phyloP scores from a whole-genome alignment of 805 yeast species.

The Pichia sporocuriosa region DNA sequence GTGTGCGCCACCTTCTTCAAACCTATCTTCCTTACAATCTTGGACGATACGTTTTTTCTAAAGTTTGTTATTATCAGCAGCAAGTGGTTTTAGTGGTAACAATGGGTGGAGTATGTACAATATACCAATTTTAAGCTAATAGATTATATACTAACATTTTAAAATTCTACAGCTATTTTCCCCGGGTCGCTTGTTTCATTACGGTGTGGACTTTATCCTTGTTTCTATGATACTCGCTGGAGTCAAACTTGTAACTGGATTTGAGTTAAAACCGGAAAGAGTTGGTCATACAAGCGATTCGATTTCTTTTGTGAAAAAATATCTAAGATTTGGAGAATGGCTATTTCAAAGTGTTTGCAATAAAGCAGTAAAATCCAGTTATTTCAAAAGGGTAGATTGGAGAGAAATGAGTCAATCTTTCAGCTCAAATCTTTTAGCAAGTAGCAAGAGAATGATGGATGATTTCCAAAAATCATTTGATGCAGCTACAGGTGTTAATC shows the following conservation, averaged over 20 bases:
- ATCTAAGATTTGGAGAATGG: conserved; percentile 54
- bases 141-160: not conserved
- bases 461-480: conserved; percentile 6
- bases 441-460: conserved; percentile 7
- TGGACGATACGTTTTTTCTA: too few relatives aligned
- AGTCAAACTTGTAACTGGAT: conserved; percentile 75
- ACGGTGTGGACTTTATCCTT: conserved; percentile 58
- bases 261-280: conserved; percentile 27
- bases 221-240: conserved; percentile 83
- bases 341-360: conserved; percentile 45
- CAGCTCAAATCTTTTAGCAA: conserved; percentile 1
- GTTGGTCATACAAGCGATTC: conserved; percentile 42
- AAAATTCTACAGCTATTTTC: conserved; percentile 3
- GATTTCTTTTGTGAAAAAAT: conserved; percentile 37
- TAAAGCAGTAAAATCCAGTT: conserved; percentile 40
- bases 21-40: too few relatives aligned
- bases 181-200: conserved; percentile 4
- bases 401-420: conserved; percentile 18
- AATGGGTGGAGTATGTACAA: conserved; percentile 8
- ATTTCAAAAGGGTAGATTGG: conserved; percentile 37
- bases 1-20: too few relatives aligned
- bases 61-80: too few relatives aligned
- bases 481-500: not conserved
- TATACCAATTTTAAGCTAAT: not conserved
- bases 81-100: too few relatives aligned